Conservation (phyloP, 768 basidiomycete genomes). For the Xanthoconium purpureum region DNA sequence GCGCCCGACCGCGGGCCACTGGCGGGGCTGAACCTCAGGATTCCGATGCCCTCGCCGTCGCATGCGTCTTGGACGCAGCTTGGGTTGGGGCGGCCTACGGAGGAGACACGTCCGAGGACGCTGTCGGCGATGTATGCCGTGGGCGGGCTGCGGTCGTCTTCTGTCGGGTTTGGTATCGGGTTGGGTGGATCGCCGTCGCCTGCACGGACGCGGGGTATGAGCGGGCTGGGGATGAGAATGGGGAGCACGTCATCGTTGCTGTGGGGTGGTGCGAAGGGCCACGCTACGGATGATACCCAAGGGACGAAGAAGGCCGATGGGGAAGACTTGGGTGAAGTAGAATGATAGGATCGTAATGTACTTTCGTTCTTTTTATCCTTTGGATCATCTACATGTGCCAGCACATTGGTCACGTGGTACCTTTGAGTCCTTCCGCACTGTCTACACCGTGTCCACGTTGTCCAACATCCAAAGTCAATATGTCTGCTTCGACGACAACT, state of each 20-base stretch:
- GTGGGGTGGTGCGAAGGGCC: neutral
- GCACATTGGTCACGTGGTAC: neutral
- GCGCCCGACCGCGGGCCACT: slow-evolving; percentile 32
- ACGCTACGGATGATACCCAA: neutral
- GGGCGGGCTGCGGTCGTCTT: slow-evolving; percentile 47
- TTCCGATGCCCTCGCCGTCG: slow-evolving; percentile 47
- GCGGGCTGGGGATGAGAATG: neutral
- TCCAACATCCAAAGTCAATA: neutral
- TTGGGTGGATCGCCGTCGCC: slow-evolving; percentile 15
- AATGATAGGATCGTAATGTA: slow-evolving; percentile 2
- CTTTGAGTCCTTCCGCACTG: neutral
- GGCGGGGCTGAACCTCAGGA: slow-evolving; percentile 46
- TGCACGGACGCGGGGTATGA: slow-evolving; percentile 1
- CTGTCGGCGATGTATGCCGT: slow-evolving; percentile 64
- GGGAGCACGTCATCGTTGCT: neutral
- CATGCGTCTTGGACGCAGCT: slow-evolving; percentile 9
- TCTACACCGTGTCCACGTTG: neutral
- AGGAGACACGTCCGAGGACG: slow-evolving; percentile 40
- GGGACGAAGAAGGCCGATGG: neutral
- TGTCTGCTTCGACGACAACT: slow-evolving; percentile 22
- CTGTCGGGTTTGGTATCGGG: slow-evolving; percentile 27
- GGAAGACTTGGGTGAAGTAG: slow-evolving; percentile 21
- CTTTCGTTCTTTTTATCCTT: too few species aligned
- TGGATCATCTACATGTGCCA: neutral
- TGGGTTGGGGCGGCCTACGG: slow-evolving; percentile 14